A percentile compares a stretch with the other conserved stretches of the same genome.
Conservation (phyloP, 2,329 filamentous ascomycete species). For the Arthrobotrys iridis region DNA sequence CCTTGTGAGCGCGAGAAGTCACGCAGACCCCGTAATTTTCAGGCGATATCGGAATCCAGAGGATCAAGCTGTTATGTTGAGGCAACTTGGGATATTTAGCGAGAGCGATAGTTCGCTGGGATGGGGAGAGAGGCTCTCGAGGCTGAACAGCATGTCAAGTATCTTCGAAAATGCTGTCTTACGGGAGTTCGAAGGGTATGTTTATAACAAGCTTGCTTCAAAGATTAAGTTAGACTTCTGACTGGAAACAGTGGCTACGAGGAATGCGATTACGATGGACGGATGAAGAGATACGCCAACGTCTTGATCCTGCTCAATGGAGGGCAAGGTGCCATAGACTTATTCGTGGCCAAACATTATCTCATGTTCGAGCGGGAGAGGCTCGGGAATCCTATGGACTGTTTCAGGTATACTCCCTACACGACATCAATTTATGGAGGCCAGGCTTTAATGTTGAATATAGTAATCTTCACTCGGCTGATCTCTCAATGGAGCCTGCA, state of each 20-base stretch:
- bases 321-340: slow-evolving; percentile 78
- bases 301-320: slow-evolving; percentile 85
- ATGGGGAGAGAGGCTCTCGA: slow-evolving; percentile 75
- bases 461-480: slow-evolving; percentile 53
- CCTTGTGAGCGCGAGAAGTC: slow-evolving; percentile 75
- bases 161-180: slow-evolving; percentile 92
- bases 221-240: neutral
- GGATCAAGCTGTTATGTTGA: slow-evolving; percentile 87
- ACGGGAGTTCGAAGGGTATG: slow-evolving; percentile 82
- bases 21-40: slow-evolving; percentile 84
- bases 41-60: slow-evolving; percentile 87
- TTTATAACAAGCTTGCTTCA: neutral
- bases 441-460: neutral
- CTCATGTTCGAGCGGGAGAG: slow-evolving; percentile 78
- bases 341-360: slow-evolving; percentile 89
- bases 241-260: slow-evolving; percentile 72
- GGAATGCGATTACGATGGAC: slow-evolving; percentile 83
- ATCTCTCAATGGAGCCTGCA: slow-evolving; percentile 73
- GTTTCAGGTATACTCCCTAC: slow-evolving; percentile 69
- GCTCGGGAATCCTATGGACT: slow-evolving; percentile 80
- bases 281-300: slow-evolving; percentile 88
- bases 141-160: slow-evolving; percentile 76
- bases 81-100: slow-evolving; percentile 80
- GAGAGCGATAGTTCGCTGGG: slow-evolving; percentile 82
- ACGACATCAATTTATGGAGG: neutral